Evolutionary conservation across 306 rosid species (phyloP).

Genomic region (barrel medic (Medicago truncatula)): DNA sequence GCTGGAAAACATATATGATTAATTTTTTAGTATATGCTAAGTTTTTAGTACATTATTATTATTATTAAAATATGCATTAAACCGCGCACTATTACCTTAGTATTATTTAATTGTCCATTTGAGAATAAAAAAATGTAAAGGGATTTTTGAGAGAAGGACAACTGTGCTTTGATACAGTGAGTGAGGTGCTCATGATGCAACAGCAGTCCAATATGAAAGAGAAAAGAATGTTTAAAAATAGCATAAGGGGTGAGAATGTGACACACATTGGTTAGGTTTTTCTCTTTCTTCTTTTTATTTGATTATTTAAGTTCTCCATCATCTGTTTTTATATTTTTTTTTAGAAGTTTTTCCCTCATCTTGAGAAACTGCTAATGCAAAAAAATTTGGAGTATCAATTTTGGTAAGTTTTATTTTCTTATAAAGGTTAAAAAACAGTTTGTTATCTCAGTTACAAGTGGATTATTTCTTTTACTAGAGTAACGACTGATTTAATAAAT

Average conservation of each 20-base stretch:
- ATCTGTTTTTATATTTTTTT: background rate
- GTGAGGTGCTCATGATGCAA: conserved; percentile 45
- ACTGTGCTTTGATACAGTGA: conserved; percentile 37
- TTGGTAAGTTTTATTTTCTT: no score
- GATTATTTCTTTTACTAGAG: no score
- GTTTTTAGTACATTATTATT: conserved; percentile 36
- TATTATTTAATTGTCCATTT: conserved; percentile 35
- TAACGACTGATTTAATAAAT: no score
- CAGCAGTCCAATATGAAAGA: conserved; percentile 42
- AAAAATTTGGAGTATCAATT: background rate
- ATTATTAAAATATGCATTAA: conserved; percentile 38
- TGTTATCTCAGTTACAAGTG: no score
- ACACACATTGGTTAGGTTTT: background rate
- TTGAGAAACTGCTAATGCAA: background rate
- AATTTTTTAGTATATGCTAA: conserved; percentile 32
- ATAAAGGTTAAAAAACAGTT: no score
- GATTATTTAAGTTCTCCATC: background rate
- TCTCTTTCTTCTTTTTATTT: conserved; percentile 2
- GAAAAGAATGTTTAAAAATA: conserved; percentile 31
- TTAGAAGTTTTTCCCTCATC: background rate
- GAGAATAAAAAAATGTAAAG: background rate
- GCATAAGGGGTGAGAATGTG: background rate
- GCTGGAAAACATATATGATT: conserved; percentile 46
- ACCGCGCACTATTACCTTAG: conserved; percentile 39
- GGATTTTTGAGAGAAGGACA: conserved; percentile 26